Base-by-base conservation (phyloP, 2,329 filamentous ascomycete species). In the Bipolaris victoriae region DNA sequence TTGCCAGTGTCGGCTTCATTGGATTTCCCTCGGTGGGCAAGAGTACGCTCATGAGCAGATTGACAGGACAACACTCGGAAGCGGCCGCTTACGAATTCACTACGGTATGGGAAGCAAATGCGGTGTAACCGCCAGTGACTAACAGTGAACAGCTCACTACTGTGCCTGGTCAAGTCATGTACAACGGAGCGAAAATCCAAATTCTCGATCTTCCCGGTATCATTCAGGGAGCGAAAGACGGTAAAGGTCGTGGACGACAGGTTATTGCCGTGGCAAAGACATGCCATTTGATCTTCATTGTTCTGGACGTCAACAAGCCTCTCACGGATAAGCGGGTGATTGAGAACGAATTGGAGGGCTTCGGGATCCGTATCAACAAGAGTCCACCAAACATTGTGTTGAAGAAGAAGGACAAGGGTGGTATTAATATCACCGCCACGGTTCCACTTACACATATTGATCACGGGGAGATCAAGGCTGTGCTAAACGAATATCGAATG, bases 231-330 rank as follows among this genome's bases (percentile, higher is more conserved):
- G 95, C 95, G 68, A 98, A 99, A 79, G 95, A 99, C 76, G 95
- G 95, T 64, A 96, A 97, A 76, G 95, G 95, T 81, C 88, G 95
- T 83, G 95, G 95, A 84, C 88, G 94, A 69, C 95, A 99, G 81
- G 95, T 99, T 73, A 99, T 99, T 81, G 95, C 95, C 7, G 95
- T 99, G 47, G 94, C 95, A 58, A 99, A 99, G 83, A 98, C 95
- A 16, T 99, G 95, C 81, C 91, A 99, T 83, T 81, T 99, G 69
- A 99, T 99, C 70, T 98, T 98, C 79, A 99, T 99, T 74, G 92
- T 99, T 46, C 84, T 99, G 53, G 95, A 99, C 74, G 95, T 99
- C 72, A 98, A 98, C 81, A 99, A 99, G 80, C 95, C 95, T 22
- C 82, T 99, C 68, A 96, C 94, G 15, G 95, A 99, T 80, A 99